Evolutionary conservation across 169 alveolate genomes (phyloP).

Genomic region (Perkinsus marinus): DNA sequence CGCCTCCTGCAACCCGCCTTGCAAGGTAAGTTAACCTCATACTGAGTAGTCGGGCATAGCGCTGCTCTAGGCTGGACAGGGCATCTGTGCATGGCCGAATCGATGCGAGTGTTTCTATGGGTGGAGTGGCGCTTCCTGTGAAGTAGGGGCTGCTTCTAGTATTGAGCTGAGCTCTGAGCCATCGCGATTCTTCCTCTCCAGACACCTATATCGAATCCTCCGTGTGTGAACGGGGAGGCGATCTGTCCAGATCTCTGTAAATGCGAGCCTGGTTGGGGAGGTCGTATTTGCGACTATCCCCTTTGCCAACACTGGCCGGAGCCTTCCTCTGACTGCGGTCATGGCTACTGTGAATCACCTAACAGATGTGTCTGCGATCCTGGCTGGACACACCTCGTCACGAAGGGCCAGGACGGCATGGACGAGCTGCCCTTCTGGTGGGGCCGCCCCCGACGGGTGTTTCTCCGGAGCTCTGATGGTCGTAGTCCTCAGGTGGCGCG

Average conservation of each 20-base stretch:
- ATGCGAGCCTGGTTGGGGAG: constrained; percentile 45
- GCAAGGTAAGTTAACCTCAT: constrained; percentile 10
- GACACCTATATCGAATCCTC: constrained; percentile 10
- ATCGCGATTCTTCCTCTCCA: not conserved
- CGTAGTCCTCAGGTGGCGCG: not conserved
- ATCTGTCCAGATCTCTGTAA: constrained; percentile 33
- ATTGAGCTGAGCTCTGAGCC: not conserved
- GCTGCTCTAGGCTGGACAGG: constrained; percentile 6
- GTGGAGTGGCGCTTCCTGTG: constrained; percentile 36
- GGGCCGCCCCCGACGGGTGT: constrained; percentile 13
- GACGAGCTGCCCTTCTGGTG: not conserved
- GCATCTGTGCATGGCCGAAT: constrained; percentile 46
- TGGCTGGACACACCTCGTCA: constrained; percentile 1
- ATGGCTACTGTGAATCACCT: not conserved
- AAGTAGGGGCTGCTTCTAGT: constrained; percentile 4
- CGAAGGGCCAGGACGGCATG: not conserved
- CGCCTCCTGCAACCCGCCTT: constrained; percentile 34
- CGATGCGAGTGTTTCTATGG: constrained; percentile 48
- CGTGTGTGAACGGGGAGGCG: constrained; percentile 43
- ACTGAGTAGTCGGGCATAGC: not conserved
- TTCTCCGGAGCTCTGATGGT: not conserved
- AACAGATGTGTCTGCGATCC: constrained; percentile 6
- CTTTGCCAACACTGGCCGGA: constrained; percentile 16
- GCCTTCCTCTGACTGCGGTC: constrained; percentile 7
- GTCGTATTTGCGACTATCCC: constrained; percentile 47